These are phyloP conservation scores for Pythium rhizo-oryzae DNA, from an alignment of 352 stramenopile genomes.

Conservation along the genomic window DNA sequence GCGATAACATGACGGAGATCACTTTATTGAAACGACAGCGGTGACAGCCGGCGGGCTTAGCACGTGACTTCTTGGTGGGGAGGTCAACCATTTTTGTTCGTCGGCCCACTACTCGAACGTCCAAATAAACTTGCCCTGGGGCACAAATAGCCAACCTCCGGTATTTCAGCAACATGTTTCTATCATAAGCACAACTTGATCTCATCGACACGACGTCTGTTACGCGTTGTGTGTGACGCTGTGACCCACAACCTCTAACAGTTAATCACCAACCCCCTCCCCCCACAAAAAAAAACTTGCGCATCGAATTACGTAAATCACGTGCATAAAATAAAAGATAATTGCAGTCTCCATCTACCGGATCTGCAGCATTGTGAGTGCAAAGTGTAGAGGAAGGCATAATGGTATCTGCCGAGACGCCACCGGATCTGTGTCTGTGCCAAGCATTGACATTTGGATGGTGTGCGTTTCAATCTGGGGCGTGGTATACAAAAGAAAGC, in stretches of 20 bases:
- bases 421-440: not conserved
- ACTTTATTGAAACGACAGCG: slow-evolving; percentile 13
- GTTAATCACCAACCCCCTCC: not conserved
- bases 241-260: slow-evolving; percentile 5
- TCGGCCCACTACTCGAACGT: not conserved
- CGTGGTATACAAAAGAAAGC: not conserved
- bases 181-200: not conserved
- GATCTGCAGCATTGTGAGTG: not conserved
- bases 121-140: not conserved
- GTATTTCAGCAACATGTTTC: not conserved
- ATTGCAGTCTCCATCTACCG: not conserved
- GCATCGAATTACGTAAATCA: not conserved
- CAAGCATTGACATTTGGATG: not conserved
- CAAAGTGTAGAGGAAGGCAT: not conserved
- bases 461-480: not conserved
- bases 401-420: not conserved
- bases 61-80: slow-evolving; percentile 4
- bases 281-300: slow-evolving; percentile 6
- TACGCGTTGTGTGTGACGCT: not conserved
- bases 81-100: not conserved
- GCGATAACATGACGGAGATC: slow-evolving; percentile 5
- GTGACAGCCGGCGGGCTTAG: slow-evolving; percentile 1
- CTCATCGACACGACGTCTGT: not conserved
- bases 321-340: not conserved
- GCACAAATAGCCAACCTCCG: not conserved